Conservation (phyloP, 345 rosid genomes). For the Syzygium aqueum region DNA sequence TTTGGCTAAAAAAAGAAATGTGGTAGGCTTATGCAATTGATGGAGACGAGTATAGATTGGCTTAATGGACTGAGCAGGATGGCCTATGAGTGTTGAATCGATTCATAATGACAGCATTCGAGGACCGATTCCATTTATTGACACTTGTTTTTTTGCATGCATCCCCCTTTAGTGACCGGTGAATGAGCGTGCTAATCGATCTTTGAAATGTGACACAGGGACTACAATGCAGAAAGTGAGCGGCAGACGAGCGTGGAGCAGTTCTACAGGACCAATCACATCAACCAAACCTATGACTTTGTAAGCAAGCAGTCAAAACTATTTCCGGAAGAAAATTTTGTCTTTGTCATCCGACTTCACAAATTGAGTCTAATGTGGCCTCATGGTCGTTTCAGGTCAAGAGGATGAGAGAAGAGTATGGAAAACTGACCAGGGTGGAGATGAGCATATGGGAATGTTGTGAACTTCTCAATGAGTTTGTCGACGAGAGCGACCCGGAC, state of each 20-base stretch:
- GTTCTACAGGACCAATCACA: constrained; percentile 65
- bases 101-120: not conserved
- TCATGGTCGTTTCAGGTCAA: constrained; percentile 20
- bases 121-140: not conserved
- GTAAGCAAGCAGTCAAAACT: constrained; percentile 16
- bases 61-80: not conserved
- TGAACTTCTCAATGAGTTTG: constrained; percentile 49
- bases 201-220: constrained; percentile 22
- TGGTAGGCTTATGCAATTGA: not conserved
- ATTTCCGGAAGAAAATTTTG: not conserved
- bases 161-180: not conserved
- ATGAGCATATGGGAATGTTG: constrained; percentile 81
- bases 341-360: not conserved
- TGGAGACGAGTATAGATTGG: not conserved
- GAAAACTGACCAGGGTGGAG: constrained; percentile 29
- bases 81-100: not conserved
- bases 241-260: constrained; percentile 68
- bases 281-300: constrained; percentile 71
- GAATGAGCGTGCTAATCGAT: not conserved
- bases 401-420: constrained; percentile 40
- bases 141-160: not conserved
- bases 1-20: not conserved
- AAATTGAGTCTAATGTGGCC: not conserved
- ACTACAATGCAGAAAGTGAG: constrained; percentile 66
- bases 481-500: constrained; percentile 70